Percentiles rank a stretch among this genome's conserved stretches.
phyloP scores from a whole-genome alignment of 352 stramenopile genomes.

The Phytopythium aichiense region DNA sequence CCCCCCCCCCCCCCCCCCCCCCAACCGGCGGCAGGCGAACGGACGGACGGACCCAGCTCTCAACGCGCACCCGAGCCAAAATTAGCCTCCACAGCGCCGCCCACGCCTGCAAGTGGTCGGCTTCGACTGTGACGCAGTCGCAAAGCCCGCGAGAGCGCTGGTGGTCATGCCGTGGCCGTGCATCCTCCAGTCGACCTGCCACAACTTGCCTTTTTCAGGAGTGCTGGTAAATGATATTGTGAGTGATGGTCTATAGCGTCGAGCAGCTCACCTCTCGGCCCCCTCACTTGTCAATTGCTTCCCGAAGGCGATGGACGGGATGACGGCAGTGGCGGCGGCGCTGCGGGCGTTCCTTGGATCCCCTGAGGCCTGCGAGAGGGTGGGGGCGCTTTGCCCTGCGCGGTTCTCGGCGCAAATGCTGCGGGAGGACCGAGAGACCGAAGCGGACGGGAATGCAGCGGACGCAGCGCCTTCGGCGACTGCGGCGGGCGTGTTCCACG shows the following conservation, averaged over 20 bases:
- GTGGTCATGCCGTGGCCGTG: not conserved
- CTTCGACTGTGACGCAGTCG: not conserved
- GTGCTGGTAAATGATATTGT: not conserved
- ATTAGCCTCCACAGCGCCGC: not conserved
- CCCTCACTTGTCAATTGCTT: not conserved
- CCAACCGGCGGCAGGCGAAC: not conserved
- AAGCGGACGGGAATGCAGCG: not conserved
- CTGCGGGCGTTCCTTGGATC: not conserved
- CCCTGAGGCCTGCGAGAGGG: constrained; percentile 5
- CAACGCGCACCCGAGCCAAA: not conserved
- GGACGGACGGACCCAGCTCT: not conserved
- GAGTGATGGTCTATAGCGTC: not conserved
- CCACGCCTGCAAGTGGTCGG: not conserved
- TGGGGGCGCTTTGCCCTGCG: constrained; percentile 28
- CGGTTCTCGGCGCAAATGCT: constrained; percentile 45
- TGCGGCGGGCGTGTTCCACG: not conserved
- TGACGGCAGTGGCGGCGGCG: not conserved
- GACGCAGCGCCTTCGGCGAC: not conserved
- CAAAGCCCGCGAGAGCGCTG: too few relatives aligned
- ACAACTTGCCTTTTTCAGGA: not conserved
- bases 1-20: too few relatives aligned
- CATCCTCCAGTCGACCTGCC: not conserved
- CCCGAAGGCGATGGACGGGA: not conserved
- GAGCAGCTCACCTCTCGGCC: not conserved
- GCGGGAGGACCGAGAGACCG: not conserved